phyloP scores from a whole-genome alignment of 192 early-diverging fungal genomes.

The Globomyces pollinis-pini region DNA sequence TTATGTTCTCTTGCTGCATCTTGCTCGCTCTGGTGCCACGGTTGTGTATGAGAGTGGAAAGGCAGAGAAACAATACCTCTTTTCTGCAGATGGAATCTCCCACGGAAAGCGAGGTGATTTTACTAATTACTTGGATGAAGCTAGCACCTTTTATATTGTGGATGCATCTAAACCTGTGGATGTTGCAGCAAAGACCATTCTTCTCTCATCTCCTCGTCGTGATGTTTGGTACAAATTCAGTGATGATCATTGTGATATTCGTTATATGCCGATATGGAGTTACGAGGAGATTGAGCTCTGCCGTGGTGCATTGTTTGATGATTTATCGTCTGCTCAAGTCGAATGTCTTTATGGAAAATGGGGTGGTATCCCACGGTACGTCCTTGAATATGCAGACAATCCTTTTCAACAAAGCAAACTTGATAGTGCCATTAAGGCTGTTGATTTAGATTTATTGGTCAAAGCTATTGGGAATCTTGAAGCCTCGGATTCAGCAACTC shows the following conservation, averaged over 20 bases:
- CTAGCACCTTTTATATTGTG: conserved; percentile 1
- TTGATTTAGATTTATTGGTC: not conserved
- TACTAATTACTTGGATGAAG: not conserved
- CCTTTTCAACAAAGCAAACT: not conserved
- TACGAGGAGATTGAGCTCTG: not conserved
- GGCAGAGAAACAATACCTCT: not conserved
- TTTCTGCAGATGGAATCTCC: not conserved
- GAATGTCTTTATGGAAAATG: not conserved
- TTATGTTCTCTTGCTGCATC: conserved; percentile 4
- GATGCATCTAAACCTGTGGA: conserved; percentile 3
- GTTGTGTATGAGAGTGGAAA: conserved; percentile 8
- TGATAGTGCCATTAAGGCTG: not conserved
- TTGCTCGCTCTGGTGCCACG: conserved; percentile 3
- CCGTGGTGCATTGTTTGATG: not conserved
- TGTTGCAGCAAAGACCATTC: conserved; percentile 10
- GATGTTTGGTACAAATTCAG: conserved; percentile 5
- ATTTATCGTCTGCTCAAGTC: not conserved
- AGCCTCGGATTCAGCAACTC: not conserved
- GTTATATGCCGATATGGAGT: conserved; percentile 3
- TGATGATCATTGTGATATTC: not conserved
- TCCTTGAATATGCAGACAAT: not conserved
- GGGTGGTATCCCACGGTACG: not conserved
- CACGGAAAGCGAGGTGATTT: not conserved
- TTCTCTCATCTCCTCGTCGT: conserved; percentile 3
- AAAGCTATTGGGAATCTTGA: not conserved